Evolutionary conservation across 2,329 filamentous ascomycete species (phyloP), one percentile per base, ranked within the genome.

Genomic region (Aspergillus quadrilineatus): DNA sequence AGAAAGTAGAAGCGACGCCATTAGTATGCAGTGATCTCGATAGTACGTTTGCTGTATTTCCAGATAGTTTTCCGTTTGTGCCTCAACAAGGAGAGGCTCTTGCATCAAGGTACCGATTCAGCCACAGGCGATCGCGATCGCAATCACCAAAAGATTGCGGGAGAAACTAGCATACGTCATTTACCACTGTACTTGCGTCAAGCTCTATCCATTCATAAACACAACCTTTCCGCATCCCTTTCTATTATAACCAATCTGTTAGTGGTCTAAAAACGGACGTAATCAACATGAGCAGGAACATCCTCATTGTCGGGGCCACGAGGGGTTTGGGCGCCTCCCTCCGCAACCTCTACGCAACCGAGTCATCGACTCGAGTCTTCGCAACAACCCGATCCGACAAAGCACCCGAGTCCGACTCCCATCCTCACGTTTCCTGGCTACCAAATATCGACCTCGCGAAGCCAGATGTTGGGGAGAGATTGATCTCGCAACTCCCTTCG

Each of bases 301-400:
- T 87, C 34, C 79, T 90, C 2, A 79, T 90, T 29, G 77, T 90
- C 29, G 87, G 87, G 47, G 87, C 85, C 3, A 89, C 86, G 1
- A 80, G 87, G 42, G 88, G 88, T 52, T 79, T 90, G 3, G 88
- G 88, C 3, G 82, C 82, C 48, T 82, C 83, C 15, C 77, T 90
- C 29, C 78, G 79, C 30, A 82, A 82, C 61, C 73, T 79, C 47
- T 89, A 90, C 65, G 79, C 81, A 22, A 70, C 76, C 2, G 66
- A 78, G 14, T 65, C 69, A 9, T 69, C 73, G 30, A 80, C 78
- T 45, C 75, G 47, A 6, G 84, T 89, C 32, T 84, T 82, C 61
- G 86, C 80, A 48, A 89, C 86, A 6, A 79, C 83, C 6, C 78
- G 86, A 44, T 79, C 80, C 6, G 67, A 72, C 8, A 61, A 69